Evolutionary conservation across 208 protist species (phyloP).

Genomic region (Trypanosoma lewisi): DNA sequence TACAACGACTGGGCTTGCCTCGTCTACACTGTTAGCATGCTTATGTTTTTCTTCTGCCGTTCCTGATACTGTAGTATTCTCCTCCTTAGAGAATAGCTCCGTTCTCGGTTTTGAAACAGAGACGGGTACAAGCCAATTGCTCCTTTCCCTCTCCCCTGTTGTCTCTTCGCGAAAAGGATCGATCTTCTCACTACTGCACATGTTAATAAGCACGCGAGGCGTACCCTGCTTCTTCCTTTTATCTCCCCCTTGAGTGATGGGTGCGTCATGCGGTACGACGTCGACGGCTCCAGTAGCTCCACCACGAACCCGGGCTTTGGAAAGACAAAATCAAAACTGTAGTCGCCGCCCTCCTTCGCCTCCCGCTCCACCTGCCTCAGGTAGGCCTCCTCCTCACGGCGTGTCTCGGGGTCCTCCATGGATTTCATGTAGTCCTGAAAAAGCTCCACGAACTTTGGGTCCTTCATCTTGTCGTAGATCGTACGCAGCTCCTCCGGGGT

Average conservation of each 20-base stretch:
- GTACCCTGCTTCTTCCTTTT: slow-evolving; percentile 3
- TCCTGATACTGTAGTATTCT: background rate
- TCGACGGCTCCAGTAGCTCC: slow-evolving; percentile 73
- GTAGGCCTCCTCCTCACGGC: slow-evolving; percentile 88
- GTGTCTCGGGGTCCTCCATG: slow-evolving; percentile 83
- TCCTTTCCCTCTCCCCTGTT: slow-evolving; percentile 53
- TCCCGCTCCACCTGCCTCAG: slow-evolving; percentile 83
- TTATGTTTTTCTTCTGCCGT: background rate
- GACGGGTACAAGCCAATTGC: slow-evolving; percentile 88
- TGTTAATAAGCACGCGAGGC: slow-evolving; percentile 60
- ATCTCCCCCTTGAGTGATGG: slow-evolving; percentile 1
- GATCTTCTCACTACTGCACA: slow-evolving; percentile 83
- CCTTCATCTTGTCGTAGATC: slow-evolving; percentile 86
- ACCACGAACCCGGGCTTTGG: slow-evolving; percentile 74
- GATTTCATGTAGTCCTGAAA: slow-evolving; percentile 89
- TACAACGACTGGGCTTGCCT: slow-evolving; percentile 44
- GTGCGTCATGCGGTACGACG: slow-evolving; percentile 24
- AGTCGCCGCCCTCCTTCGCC: slow-evolving; percentile 80
- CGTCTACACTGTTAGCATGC: slow-evolving; percentile 6
- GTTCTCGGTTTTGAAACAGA: slow-evolving; percentile 72
- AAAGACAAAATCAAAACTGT: slow-evolving; percentile 91
- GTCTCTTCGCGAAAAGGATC: slow-evolving; percentile 71
- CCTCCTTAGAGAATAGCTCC: slow-evolving; percentile 43
- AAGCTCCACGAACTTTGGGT: slow-evolving; percentile 86
- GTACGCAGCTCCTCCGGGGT: slow-evolving; percentile 73